A percentile compares a stretch with the other conserved stretches of the same genome.
phyloP scores from a whole-genome alignment of 2,329 filamentous ascomycete species.

The Microsporum ferrugineum region DNA sequence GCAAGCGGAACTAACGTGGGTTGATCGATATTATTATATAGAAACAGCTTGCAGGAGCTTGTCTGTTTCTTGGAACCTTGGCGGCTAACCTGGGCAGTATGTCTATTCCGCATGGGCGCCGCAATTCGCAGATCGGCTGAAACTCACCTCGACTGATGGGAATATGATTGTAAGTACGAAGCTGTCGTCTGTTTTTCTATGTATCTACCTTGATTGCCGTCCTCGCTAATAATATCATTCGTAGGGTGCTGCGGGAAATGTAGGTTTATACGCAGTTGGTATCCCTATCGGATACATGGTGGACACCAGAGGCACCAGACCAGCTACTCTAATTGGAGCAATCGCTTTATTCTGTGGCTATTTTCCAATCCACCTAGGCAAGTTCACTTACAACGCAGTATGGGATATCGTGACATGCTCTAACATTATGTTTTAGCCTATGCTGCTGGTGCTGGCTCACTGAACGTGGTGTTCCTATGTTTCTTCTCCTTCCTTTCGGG shows the following conservation, averaged over 20 bases:
- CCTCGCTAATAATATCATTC: constrained; percentile 20
- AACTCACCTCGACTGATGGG: constrained; percentile 80
- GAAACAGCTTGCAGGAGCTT: constrained; percentile 5
- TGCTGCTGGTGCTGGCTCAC: constrained; percentile 50
- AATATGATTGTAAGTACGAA: constrained; percentile 64
- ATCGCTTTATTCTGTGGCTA: constrained; percentile 67
- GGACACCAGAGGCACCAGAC: constrained; percentile 67
- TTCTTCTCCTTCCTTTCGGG: constrained; percentile 79
- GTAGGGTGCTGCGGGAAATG: constrained; percentile 44
- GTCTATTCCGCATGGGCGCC: constrained; percentile 97
- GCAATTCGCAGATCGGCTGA: constrained; percentile 78
- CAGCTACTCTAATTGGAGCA: constrained; percentile 64
- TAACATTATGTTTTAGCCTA: constrained; percentile 46
- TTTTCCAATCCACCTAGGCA: constrained; percentile 61
- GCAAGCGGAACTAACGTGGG: constrained; percentile 85
- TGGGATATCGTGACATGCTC: constrained; percentile 3
- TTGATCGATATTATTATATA: not conserved
- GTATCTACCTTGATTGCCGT: not conserved
- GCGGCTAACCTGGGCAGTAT: constrained; percentile 50
- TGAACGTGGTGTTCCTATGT: constrained; percentile 52
- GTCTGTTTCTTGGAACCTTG: constrained; percentile 5
- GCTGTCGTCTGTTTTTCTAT: not conserved
- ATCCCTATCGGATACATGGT: constrained; percentile 82
- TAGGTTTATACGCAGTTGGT: constrained; percentile 88
- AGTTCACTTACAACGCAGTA: constrained; percentile 5